phyloP scores from a whole-genome alignment of 106 monocot genomes.

The Allium sativum region DNA sequence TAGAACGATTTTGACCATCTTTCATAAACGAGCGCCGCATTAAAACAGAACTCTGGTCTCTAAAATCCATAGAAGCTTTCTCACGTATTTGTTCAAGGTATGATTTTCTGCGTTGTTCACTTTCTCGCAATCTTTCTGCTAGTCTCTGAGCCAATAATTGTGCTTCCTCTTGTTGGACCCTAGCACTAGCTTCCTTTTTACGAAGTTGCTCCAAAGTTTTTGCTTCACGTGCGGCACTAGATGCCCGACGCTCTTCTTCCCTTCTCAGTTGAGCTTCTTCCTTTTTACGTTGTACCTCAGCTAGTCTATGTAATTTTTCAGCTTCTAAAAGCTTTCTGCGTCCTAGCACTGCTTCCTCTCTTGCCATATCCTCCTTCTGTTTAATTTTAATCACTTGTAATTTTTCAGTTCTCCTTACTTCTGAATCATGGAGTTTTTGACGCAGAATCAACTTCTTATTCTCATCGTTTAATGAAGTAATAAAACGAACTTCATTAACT shows the following conservation, averaged over 20 bases:
- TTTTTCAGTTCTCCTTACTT: constrained; percentile 91
- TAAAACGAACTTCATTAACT: constrained; percentile 96
- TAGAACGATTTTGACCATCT: constrained; percentile 40
- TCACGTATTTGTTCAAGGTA: constrained; percentile 98
- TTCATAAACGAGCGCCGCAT: constrained; percentile 67
- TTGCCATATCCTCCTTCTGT: constrained; percentile 86
- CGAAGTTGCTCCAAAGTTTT: constrained; percentile 74
- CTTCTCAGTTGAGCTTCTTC: constrained; percentile 92
- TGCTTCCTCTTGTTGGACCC: constrained; percentile 92
- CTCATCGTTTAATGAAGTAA: constrained; percentile 96
- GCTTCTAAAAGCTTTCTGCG: constrained; percentile 96
- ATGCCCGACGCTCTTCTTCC: constrained; percentile 95
- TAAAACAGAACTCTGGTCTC: constrained; percentile 81
- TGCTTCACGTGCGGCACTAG: constrained; percentile 94
- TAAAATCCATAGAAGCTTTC: constrained; percentile 92
- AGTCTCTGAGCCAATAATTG: constrained; percentile 85
- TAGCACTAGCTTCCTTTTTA: constrained; percentile 79
- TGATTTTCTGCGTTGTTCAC: constrained; percentile 88
- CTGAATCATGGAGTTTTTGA: constrained; percentile 90
- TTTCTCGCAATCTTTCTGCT: constrained; percentile 89
- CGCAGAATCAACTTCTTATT: constrained; percentile 87
- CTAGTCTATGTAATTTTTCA: constrained; percentile 88
- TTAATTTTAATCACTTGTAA: constrained; percentile 77
- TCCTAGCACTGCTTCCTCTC: constrained; percentile 92
- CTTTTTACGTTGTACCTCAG: constrained; percentile 84